Evolutionary conservation across 768 basidiomycete genomes (phyloP).

Genomic region (Tulasnella sp.): DNA sequence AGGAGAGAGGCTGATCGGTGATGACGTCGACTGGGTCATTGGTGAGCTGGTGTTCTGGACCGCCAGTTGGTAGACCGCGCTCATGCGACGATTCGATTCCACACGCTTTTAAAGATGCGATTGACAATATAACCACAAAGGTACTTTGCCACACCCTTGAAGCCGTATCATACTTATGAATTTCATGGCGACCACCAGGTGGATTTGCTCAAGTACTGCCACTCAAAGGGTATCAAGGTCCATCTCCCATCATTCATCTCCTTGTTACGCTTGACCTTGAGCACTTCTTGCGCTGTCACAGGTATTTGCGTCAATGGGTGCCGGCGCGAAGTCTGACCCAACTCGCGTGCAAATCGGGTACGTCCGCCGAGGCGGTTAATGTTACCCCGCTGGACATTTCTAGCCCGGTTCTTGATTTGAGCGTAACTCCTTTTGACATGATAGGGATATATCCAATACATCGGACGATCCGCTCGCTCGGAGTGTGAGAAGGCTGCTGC

Average conservation of each 20-base stretch:
- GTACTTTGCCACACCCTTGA: slow-evolving; percentile 13
- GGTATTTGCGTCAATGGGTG: slow-evolving; percentile 97
- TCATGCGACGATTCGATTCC: too few species aligned
- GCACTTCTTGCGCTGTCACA: slow-evolving; percentile 22
- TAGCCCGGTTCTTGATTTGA: background rate
- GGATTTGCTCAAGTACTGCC: slow-evolving; percentile 83
- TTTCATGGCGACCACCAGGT: too few species aligned
- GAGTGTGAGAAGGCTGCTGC: slow-evolving; percentile 61
- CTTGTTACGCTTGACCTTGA: background rate
- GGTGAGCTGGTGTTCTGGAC: slow-evolving; percentile 39
- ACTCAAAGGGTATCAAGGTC: slow-evolving; percentile 68
- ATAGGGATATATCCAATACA: slow-evolving; percentile 79
- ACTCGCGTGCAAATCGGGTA: slow-evolving; percentile 79
- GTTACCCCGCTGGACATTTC: background rate
- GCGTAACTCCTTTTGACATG: background rate
- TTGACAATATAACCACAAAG: slow-evolving; percentile 95
- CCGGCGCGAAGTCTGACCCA: slow-evolving; percentile 88
- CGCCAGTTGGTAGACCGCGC: background rate
- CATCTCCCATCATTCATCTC: slow-evolving; percentile 4
- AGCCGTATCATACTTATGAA: too few species aligned
- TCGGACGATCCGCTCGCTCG: slow-evolving; percentile 93
- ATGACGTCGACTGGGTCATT: slow-evolving; percentile 82
- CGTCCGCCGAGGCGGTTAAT: slow-evolving; percentile 8
- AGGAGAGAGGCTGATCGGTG: slow-evolving; percentile 61
- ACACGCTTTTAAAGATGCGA: slow-evolving; percentile 55